Evolutionary conservation across 441 rosid genomes (phyloP).

Genomic region (Croton setiger): DNA sequence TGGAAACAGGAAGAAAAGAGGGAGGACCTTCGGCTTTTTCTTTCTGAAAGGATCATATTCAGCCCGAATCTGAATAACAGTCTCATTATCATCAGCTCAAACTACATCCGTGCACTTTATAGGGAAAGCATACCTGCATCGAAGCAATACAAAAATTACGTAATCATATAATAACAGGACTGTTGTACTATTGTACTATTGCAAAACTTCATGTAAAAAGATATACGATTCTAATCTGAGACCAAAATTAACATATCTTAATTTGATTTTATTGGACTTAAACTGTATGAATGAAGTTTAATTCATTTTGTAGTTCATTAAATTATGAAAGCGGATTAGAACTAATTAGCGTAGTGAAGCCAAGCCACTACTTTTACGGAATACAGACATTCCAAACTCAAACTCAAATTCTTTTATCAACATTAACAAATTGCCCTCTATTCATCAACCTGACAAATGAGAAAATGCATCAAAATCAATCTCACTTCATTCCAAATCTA

Average conservation of each 20-base stretch:
- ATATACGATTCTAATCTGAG: too few species aligned
- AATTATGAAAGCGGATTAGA: neutral
- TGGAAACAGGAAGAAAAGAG: too few species aligned
- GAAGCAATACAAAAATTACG: slow-evolving; percentile 8
- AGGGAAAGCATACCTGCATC: slow-evolving; percentile 79
- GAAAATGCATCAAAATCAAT: neutral
- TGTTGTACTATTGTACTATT: neutral
- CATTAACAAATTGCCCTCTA: neutral
- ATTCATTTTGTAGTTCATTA: neutral
- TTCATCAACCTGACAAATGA: neutral
- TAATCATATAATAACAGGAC: slow-evolving; percentile 1
- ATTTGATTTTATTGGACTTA: too few species aligned
- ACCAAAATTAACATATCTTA: too few species aligned
- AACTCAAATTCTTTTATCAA: neutral
- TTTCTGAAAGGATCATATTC: slow-evolving; percentile 84
- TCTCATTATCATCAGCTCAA: slow-evolving; percentile 77
- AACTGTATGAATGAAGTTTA: neutral
- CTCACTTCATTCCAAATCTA: neutral
- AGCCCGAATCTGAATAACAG: slow-evolving; percentile 66
- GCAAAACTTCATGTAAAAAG: too few species aligned
- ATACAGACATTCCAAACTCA: neutral
- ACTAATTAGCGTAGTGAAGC: neutral
- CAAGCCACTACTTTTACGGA: neutral
- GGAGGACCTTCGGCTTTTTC: slow-evolving; percentile 79
- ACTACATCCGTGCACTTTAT: slow-evolving; percentile 80